Evolutionary conservation across 75 land plant species (phyloP).

Genomic region (Pinus tabuliformis): DNA sequence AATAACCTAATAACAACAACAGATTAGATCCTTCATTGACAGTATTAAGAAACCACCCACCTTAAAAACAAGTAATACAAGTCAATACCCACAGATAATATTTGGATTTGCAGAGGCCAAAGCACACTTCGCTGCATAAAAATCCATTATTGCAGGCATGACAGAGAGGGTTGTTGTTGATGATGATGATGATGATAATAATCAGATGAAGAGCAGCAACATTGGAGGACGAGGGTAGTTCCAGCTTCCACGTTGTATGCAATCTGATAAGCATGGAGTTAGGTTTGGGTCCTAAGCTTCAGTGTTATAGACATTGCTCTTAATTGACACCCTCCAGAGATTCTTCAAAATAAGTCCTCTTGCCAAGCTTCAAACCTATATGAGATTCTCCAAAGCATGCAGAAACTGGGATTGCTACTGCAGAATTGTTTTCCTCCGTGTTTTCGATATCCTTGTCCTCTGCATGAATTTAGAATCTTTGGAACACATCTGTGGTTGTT

Average conservation of each 20-base stretch:
- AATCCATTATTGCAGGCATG: background rate
- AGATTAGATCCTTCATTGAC: background rate
- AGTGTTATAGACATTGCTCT: background rate
- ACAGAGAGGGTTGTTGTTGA: background rate
- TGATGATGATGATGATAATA: background rate
- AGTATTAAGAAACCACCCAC: background rate
- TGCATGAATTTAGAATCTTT: background rate
- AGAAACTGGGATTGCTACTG: slow-evolving; percentile 1
- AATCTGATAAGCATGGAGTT: too few relatives aligned
- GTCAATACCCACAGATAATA: background rate
- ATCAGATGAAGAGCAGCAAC: too few relatives aligned
- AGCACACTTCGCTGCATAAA: background rate
- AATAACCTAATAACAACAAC: background rate
- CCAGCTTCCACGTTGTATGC: background rate
- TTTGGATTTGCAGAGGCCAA: background rate
- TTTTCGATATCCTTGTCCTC: background rate
- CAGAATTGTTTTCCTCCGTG: background rate
- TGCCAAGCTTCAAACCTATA: slow-evolving; percentile 70
- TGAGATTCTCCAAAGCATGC: slow-evolving; percentile 34
- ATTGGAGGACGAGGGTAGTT: background rate
- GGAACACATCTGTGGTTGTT: background rate
- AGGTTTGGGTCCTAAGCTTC: too few relatives aligned
- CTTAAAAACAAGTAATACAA: background rate
- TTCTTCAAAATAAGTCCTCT: slow-evolving; percentile 62
- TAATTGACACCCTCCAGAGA: background rate